Evolutionary conservation across 768 basidiomycete genomes (phyloP), one percentile per base, ranked within the genome.

Genomic region (Rhodosporidiobolus odoratus): DNA sequence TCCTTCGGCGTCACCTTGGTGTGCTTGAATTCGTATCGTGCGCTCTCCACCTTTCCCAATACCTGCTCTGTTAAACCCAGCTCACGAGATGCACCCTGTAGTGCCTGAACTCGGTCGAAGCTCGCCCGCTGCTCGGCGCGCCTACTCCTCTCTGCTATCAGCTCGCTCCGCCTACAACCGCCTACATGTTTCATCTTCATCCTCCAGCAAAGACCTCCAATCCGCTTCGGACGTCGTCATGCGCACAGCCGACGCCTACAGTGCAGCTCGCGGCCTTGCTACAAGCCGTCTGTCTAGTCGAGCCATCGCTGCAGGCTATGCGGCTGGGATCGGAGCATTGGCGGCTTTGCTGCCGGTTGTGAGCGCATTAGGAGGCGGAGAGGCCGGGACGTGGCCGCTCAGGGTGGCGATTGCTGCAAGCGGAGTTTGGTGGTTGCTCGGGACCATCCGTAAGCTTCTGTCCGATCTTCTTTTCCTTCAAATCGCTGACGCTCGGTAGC

Each of bases 351-450:
- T 97, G 0, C 94, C 93, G 0, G 89, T 97, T 23, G 48, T 69
- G 23, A 52, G 25, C 2, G 86, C 85, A 2, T 78, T 81, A 16
- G 15, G 10, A 1, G 30, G 52, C 1, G 63, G n/a, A 13, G 38
- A 4, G 10, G 90, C 91, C 0, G 88, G 88, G 8, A 92, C 91
- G 0, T 86, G 86, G 74, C 83, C 90, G 0, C 82, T 98, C 3
- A 84, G 91, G 13, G 84, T 95, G 0, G 91, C 91, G 0, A 90
- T 97, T 43, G 90, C 89, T 0, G 77, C 89, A 12, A 92, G 88
- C 75, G 94, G 92, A 0, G 78, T 88, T 0, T 93, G 91, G 89
- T 97, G 95, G 95, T 86, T 86, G 0, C 38, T 88, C 0, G 91
- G 91, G 69, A 88, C 89, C 1, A 78, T 95, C 7, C 91, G 91